A percentile compares a stretch with the other conserved stretches of the same genome.
Evolutionary conservation across 2,329 filamentous ascomycete genomes (phyloP).

Genomic region (Colletotrichum sp.): DNA sequence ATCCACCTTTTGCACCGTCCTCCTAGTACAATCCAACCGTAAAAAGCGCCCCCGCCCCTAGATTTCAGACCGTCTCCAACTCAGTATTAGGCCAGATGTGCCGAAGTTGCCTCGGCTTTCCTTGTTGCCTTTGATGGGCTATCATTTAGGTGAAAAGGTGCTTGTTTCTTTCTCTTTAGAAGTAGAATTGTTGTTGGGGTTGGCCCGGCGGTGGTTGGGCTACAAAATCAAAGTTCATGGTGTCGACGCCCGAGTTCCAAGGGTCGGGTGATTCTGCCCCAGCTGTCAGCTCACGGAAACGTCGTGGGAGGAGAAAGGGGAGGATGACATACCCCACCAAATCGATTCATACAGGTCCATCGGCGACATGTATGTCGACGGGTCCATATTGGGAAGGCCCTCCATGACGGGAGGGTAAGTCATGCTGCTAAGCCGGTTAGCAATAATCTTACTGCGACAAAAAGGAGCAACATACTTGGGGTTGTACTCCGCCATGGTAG

Average conservation of each 20-base stretch:
- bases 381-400: conserved; percentile 56
- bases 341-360: conserved; percentile 74
- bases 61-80: not conserved
- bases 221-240: conserved; percentile 66
- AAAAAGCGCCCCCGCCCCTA: not conserved
- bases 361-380: conserved; percentile 65
- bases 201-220: conserved; percentile 65
- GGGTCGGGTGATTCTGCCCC: conserved; percentile 61
- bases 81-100: not conserved
- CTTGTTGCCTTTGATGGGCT: not conserved
- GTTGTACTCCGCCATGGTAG: conserved; percentile 34
- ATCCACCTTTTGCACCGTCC: not conserved
- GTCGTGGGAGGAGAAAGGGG: conserved; percentile 17
- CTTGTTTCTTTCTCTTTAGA: conserved; percentile 33
- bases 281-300: not conserved
- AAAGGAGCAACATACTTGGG: not conserved
- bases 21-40: not conserved
- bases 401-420: conserved; percentile 46
- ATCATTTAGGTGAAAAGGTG: not conserved
- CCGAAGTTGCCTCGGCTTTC: not conserved
- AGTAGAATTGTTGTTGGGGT: conserved; percentile 62
- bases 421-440: conserved; percentile 28
- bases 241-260: conserved; percentile 61
- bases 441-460: not conserved
- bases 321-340: conserved; percentile 64